Base-by-base conservation (phyloP, 208 protist species). In the Leishmania aethiopica region DNA sequence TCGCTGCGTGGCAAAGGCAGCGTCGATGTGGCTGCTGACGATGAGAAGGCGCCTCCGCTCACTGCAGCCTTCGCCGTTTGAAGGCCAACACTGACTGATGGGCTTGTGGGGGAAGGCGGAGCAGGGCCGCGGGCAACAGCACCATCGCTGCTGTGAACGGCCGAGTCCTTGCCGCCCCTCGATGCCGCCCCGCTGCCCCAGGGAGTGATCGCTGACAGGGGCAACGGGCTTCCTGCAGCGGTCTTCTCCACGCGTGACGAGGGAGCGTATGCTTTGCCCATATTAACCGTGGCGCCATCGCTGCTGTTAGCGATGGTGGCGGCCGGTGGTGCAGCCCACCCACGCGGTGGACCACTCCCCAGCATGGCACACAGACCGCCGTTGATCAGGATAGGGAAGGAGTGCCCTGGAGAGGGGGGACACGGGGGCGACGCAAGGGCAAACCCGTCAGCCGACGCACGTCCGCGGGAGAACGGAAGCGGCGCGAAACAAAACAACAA, bases 1-100 rank as follows among this genome's bases (percentile, higher is more conserved):
- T 87, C 79, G 15, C 49, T 79, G 55, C 47, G 62, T 40, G 77
- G 69, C 32, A 80, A 15, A 5, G 22, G 53, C 51, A 55, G 22
- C 28, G 69, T 42, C 19, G 67, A 19, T 37, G 60, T 55, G 1
- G 47, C 57, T 17, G 32, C 22, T 28, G 70, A 7, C 35, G 45
- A 4, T 53, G 45, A 32, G 40, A 55, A 55, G 70, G 2, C 25
- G 40, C 28, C 47, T 22, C 17, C 15, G 22, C 17, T 45, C 28
- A 6, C 28, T 22, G 25, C 3, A 1, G 19, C 8, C 19, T 13
- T 17, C 47, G 53, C 75, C 13, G 74, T 17, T 28, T 28, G n/a
- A 59, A n/a, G 11, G 40, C 32, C 40, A 22, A 53, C 40, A 37
- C 15, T 10, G 25, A 10, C 57, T 2, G 75, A 47, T 17, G 42